Evolutionary conservation across 2,329 filamentous ascomycete species (phyloP).

Genomic region (Phaeosphaeria sp.): DNA sequence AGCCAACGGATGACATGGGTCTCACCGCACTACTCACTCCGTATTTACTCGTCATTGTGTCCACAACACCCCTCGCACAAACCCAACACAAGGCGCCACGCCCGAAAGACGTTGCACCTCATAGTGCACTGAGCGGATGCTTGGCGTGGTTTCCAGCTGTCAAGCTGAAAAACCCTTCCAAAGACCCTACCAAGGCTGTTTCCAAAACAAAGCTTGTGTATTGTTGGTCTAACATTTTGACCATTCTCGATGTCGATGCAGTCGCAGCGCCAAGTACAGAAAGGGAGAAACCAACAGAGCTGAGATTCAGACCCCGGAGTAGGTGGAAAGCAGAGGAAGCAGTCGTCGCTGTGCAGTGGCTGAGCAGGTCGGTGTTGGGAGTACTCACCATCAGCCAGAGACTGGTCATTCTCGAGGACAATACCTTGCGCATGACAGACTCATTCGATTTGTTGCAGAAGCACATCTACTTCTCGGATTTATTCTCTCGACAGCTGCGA

Average conservation of each 20-base stretch:
- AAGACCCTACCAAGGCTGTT: constrained; percentile 69
- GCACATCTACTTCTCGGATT: constrained; percentile 88
- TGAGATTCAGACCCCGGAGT: constrained; percentile 82
- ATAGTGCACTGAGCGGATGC: constrained; percentile 91
- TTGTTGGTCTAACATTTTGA: constrained; percentile 98
- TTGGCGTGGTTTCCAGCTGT: constrained; percentile 98
- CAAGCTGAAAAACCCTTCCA: constrained; percentile 79
- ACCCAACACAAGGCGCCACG: constrained; percentile 93
- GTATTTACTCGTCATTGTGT: constrained; percentile 94
- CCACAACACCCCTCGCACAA: constrained; percentile 93
- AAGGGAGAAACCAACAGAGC: constrained; percentile 76
- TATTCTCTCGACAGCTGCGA: constrained; percentile 88
- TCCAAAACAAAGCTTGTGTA: constrained; percentile 91
- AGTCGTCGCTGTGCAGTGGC: constrained; percentile 95
- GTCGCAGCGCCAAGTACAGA: constrained; percentile 63
- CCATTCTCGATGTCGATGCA: constrained; percentile 86
- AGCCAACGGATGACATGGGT: constrained; percentile 84
- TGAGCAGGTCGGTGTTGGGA: constrained; percentile 89
- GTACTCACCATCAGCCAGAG: constrained; percentile 94
- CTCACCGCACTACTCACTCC: constrained; percentile 95
- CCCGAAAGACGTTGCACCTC: constrained; percentile 87
- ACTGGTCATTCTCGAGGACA: constrained; percentile 89
- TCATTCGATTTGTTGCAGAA: constrained; percentile 91
- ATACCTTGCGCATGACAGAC: constrained; percentile 84
- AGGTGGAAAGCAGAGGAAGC: constrained; percentile 94